These are phyloP conservation scores for Ascochyta rabiei DNA, from an alignment of 2,329 filamentous ascomycete species.

Conservation along the genomic window DNA sequence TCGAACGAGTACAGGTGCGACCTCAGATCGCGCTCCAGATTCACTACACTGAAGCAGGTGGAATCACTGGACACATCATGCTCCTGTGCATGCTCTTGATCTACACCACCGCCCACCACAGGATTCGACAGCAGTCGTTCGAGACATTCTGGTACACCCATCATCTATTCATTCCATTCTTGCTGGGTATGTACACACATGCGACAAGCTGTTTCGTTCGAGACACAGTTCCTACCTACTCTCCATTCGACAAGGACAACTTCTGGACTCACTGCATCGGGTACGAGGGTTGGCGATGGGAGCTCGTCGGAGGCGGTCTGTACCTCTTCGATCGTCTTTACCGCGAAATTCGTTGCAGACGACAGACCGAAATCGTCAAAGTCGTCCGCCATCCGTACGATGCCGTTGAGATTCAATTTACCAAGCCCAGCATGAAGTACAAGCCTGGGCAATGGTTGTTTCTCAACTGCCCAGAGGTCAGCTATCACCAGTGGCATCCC, in stretches of 20 bases:
- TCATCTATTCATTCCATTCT: slow-evolving; percentile 96
- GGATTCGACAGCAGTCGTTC: slow-evolving; percentile 94
- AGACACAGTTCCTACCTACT: slow-evolving; percentile 72
- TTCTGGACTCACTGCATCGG: slow-evolving; percentile 96
- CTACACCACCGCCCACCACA: slow-evolving; percentile 92
- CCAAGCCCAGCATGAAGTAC: slow-evolving; percentile 95
- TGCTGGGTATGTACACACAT: slow-evolving; percentile 93
- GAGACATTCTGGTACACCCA: slow-evolving; percentile 99
- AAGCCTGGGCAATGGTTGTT: slow-evolving; percentile 99
- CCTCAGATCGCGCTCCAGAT: slow-evolving; percentile 83
- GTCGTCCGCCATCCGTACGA: slow-evolving; percentile 97
- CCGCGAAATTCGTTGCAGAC: slow-evolving; percentile 83
- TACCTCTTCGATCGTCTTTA: slow-evolving; percentile 90
- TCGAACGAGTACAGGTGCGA: slow-evolving; percentile 83
- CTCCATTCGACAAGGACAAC: slow-evolving; percentile 78
- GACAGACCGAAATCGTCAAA: slow-evolving; percentile 86
- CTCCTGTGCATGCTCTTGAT: slow-evolving; percentile 98
- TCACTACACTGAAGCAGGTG: slow-evolving; percentile 86
- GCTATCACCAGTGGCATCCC: slow-evolving; percentile 92
- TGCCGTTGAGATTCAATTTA: slow-evolving; percentile 96
- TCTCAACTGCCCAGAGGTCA: slow-evolving; percentile 88
- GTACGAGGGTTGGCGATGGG: slow-evolving; percentile 97
- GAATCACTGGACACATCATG: slow-evolving; percentile 97
- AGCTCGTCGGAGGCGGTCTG: slow-evolving; percentile 81
- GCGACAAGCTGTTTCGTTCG: slow-evolving; percentile 96